Conservation (phyloP, 2,329 filamentous ascomycete species). For the Ambrosiella cleistominuta region DNA sequence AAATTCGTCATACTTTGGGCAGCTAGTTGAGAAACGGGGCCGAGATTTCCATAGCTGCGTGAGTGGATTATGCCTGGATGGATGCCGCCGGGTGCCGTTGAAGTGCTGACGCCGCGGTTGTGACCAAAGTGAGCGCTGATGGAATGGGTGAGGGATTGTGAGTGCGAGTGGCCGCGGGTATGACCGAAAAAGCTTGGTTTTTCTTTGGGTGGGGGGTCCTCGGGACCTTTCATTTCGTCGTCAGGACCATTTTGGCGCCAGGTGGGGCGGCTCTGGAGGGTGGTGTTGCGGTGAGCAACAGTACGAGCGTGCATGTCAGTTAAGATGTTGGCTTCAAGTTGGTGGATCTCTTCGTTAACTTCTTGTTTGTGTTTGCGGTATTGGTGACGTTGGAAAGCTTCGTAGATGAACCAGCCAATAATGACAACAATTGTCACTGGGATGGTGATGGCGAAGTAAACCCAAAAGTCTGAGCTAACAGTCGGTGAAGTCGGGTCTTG, state of each 20-base stretch:
- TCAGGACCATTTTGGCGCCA: constrained; percentile 29
- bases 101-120: not conserved
- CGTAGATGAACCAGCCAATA: constrained; percentile 35
- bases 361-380: constrained; percentile 33
- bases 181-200: not conserved
- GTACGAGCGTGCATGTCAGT: constrained; percentile 37
- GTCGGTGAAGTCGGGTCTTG: constrained; percentile 26
- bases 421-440: constrained; percentile 40
- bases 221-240: not conserved
- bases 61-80: not conserved
- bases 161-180: not conserved
- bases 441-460: constrained; percentile 45
- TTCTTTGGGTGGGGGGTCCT: not conserved
- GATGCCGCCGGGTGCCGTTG: not conserved
- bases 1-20: constrained; percentile 4
- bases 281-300: constrained; percentile 29
- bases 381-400: constrained; percentile 30
- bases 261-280: constrained; percentile 38
- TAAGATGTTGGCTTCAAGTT: constrained; percentile 41
- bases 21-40: constrained; percentile 1
- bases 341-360: constrained; percentile 36
- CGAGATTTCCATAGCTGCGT: not conserved
- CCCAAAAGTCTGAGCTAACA: constrained; percentile 37
- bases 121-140: not conserved
- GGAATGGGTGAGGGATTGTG: constrained; percentile 17